Percentiles rank a stretch among this genome's conserved stretches.
Evolutionary conservation across 1,284 basidiomycete species (phyloP).

Genomic region (Apiotrichum veenhuisii): DNA sequence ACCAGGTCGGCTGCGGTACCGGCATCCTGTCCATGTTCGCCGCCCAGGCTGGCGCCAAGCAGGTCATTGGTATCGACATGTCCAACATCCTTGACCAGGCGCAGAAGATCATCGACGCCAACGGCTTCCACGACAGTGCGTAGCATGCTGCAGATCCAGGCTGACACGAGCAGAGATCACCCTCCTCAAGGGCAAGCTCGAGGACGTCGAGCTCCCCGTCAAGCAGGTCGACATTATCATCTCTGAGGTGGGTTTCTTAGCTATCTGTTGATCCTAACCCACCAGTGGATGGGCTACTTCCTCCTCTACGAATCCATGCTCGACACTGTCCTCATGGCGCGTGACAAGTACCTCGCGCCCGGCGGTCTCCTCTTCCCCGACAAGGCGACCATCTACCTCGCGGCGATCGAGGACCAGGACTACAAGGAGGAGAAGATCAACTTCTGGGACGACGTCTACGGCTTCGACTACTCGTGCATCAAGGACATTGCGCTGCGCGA

Average conservation of each 20-base stretch:
- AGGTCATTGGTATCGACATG: conserved; percentile 99
- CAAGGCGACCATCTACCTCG: conserved; percentile 85
- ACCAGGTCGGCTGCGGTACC: conserved; percentile 84
- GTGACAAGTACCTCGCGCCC: conserved; percentile 92
- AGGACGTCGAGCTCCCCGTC: conserved; percentile 81
- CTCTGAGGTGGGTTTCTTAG: conserved; percentile 62
- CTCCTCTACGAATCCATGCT: conserved; percentile 97
- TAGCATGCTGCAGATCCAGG: conserved; percentile 20
- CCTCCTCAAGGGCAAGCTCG: conserved; percentile 96
- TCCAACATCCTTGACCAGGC: conserved; percentile 99
- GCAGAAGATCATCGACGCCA: conserved; percentile 90
- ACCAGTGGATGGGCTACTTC: conserved; percentile 53
- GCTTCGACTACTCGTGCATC: conserved; percentile 99
- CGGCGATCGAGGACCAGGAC: conserved; percentile 97
- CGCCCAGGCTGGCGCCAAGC: conserved; percentile 92
- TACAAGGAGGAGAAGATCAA: conserved; percentile 99
- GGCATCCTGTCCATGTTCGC: conserved; percentile 99
- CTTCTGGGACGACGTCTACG: conserved; percentile 99
- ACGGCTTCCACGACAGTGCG: conserved; percentile 89
- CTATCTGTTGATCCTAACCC: background rate
- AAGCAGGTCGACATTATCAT: conserved; percentile 96
- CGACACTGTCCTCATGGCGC: conserved; percentile 92
- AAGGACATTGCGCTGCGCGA: conserved; percentile 97
- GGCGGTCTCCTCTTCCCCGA: conserved; percentile 95
- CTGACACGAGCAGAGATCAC: conserved; percentile 67